Percentiles rank a stretch among this genome's conserved stretches.
Evolutionary conservation across 1,284 basidiomycete genomes (phyloP).

Genomic region (Cutaneotrichosporon cyanovorans): DNA sequence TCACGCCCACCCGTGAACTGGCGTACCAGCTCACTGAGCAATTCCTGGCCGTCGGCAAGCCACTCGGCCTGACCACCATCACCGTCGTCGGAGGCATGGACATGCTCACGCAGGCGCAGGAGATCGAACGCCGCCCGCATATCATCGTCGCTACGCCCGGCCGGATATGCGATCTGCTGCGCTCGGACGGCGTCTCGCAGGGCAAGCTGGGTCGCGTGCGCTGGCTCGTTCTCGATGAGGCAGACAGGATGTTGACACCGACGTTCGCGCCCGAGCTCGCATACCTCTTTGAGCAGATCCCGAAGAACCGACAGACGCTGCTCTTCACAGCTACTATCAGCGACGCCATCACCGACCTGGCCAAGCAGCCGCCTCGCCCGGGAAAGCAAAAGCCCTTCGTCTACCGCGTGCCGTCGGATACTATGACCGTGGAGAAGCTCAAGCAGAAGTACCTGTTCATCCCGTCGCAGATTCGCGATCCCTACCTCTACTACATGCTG

Average conservation of each 20-base stretch:
- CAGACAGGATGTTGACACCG: constrained; percentile 81
- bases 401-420: constrained; percentile 70
- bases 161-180: constrained; percentile 82
- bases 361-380: constrained; percentile 61
- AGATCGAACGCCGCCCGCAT: constrained; percentile 78
- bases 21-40: constrained; percentile 97
- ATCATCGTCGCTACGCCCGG: constrained; percentile 95
- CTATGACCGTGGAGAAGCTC: constrained; percentile 76
- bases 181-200: constrained; percentile 61
- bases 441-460: constrained; percentile 88
- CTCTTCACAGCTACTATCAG: constrained; percentile 95
- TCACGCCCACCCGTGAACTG: constrained; percentile 91
- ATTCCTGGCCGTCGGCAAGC: constrained; percentile 80
- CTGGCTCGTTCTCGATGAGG: constrained; percentile 91
- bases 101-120: constrained; percentile 88
- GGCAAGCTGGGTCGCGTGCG: constrained; percentile 80
- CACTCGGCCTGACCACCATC: constrained; percentile 71
- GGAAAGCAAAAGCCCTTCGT: constrained; percentile 85
- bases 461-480: constrained; percentile 89
- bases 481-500: constrained; percentile 84
- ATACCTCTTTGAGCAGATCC: constrained; percentile 69
- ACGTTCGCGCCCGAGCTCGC: constrained; percentile 84
- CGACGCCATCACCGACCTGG: constrained; percentile 73
- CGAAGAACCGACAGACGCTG: constrained; percentile 82
- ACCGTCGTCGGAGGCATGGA: constrained; percentile 98